Conservation (phyloP, 2,329 filamentous ascomycete genomes). For the Trichoderma asperellum region DNA sequence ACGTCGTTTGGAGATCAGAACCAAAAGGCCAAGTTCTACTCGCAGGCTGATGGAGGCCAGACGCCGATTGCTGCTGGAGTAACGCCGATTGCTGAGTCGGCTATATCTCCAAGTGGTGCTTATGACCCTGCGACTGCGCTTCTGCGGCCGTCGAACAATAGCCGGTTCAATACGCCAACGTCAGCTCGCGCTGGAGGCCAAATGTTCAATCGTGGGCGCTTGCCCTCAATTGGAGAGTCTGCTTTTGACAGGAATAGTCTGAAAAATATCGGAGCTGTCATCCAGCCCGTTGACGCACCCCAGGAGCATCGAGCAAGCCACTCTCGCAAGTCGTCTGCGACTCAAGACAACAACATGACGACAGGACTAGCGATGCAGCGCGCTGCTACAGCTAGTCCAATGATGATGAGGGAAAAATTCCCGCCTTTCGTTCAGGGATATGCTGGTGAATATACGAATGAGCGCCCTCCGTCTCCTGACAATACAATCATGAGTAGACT, state of each 20-base stretch:
- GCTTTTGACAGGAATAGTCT: conserved; percentile 41
- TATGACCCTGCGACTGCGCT: conserved; percentile 69
- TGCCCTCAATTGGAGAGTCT: conserved; percentile 76
- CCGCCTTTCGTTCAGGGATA: conserved; percentile 41
- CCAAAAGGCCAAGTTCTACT: conserved; percentile 67
- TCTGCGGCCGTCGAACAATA: conserved; percentile 67
- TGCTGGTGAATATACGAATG: conserved; percentile 40
- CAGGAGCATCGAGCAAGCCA: conserved; percentile 40
- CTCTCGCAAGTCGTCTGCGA: conserved; percentile 44
- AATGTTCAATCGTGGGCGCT: conserved; percentile 64
- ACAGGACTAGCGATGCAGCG: conserved; percentile 59
- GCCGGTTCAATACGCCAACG: conserved; percentile 70
- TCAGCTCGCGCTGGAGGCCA: conserved; percentile 64
- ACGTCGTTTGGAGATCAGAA: conserved; percentile 76
- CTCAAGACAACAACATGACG: conserved; percentile 46
- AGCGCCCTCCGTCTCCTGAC: conserved; percentile 64
- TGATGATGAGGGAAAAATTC: conserved; percentile 60
- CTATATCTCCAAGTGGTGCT: conserved; percentile 57
- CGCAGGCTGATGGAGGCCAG: conserved; percentile 57
- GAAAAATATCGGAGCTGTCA: conserved; percentile 35
- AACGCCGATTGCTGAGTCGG: conserved; percentile 85
- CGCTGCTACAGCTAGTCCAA: conserved; percentile 69
- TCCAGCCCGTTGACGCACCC: conserved; percentile 37
- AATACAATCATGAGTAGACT: conserved; percentile 66
- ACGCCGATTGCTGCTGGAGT: conserved; percentile 83